phyloP scores from a whole-genome alignment of 805 yeast species.

The Wickerhamomyces bisporus region DNA sequence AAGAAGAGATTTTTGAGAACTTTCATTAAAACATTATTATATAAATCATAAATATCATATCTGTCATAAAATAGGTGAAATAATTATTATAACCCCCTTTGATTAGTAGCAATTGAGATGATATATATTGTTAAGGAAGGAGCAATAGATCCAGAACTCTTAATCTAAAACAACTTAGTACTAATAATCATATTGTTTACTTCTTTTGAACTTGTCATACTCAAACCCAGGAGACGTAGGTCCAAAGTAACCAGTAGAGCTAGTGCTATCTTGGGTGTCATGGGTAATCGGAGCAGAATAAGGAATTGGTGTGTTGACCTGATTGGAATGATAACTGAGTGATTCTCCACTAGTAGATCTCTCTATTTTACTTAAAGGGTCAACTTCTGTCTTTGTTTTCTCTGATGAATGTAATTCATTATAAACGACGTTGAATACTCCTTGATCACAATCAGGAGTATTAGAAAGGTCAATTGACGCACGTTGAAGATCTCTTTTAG shows the following conservation, averaged over 20 bases:
- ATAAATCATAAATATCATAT: background rate
- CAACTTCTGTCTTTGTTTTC: background rate
- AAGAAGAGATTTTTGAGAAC: background rate
- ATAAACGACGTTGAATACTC: slow-evolving; percentile 2
- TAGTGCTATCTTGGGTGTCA: background rate
- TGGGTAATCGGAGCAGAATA: background rate
- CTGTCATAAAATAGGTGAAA: too few relatives aligned
- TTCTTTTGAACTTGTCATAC: slow-evolving; percentile 21
- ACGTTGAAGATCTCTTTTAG: slow-evolving; percentile 10
- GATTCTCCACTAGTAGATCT: background rate
- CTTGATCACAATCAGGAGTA: slow-evolving; percentile 4
- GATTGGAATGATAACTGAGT: background rate
- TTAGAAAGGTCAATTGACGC: slow-evolving; percentile 6
- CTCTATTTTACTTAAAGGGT: background rate
- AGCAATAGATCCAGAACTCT: too few relatives aligned
- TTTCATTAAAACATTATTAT: too few relatives aligned
- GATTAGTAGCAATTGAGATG: too few relatives aligned
- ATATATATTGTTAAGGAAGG: too few relatives aligned
- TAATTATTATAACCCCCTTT: too few relatives aligned
- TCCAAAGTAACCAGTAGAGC: background rate
- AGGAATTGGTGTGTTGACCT: background rate
- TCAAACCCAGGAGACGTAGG: slow-evolving; percentile 10
- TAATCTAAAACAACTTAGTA: too few relatives aligned
- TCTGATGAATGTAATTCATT: background rate
- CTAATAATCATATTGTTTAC: slow-evolving; percentile 14